Base-by-base conservation (phyloP, 169 alveolate species). In the Plasmodium chabaudi region DNA sequence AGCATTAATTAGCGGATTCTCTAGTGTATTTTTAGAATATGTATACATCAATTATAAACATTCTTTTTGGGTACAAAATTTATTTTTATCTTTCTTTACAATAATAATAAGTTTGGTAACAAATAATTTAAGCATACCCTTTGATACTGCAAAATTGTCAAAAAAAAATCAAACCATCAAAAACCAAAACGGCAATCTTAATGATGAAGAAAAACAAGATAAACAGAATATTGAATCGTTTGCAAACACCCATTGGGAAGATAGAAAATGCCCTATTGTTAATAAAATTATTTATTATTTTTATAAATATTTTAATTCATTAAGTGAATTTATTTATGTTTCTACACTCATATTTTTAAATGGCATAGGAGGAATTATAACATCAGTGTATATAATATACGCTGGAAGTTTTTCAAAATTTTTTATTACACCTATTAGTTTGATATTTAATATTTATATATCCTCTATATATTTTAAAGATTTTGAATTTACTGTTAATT, bases 341-440 rank as follows among this genome's bases (percentile, higher is more conserved):
- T 56, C 23, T 21, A 6, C 39, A n/a, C 49, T 79, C 21, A 25
- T 79, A 9, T 10, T 67, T 46, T 49, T 79, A 44, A 64, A 79
- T 60, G 68, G 77, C 47, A 25, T 67, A 10, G 82, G 89, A 13
- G 89, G 89, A 7, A 65, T 79, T n/a, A 67, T 67, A 34, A 65
- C 65, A 2, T n/a, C 89, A 0, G 19, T 79, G 19, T 79, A 51
- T 67, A 67, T 79, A 5, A 79, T 53, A 61, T 60, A 79, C 46
- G 57, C 57, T 23, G 89, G 82, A 7, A 79, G 82, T 47, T 25
- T 67, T 7, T 39, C 82, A 46, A 56, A 82, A 34, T 79, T 79
- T 39, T 79, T 79, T 65, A 60, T 79, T 25, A 79, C 89, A 5
- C 89, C 89, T 7, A 12, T 79, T 25, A 79, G 89, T 79, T 34